A percentile compares a stretch with the other conserved stretches of the same genome.
Conservation (phyloP, 495 filamentous ascomycete genomes). For the Annulohypoxylon moriforme region DNA sequence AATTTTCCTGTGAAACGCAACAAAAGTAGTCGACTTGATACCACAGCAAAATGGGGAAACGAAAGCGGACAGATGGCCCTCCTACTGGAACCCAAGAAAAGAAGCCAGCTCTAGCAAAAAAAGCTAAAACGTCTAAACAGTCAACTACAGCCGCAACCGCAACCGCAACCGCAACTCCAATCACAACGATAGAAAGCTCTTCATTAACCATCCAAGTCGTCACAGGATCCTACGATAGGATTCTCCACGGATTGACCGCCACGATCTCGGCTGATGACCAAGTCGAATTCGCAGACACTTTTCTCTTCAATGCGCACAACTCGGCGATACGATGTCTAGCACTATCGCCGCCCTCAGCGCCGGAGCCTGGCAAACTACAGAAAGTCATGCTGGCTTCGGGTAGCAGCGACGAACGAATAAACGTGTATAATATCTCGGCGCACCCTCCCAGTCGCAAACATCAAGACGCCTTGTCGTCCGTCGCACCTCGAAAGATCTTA, state of each 20-base stretch:
- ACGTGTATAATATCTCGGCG: slow-evolving; percentile 90
- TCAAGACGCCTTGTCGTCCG: slow-evolving; percentile 64
- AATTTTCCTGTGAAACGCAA: slow-evolving; percentile 22
- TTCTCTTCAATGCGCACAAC: slow-evolving; percentile 93
- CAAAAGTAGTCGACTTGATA: slow-evolving; percentile 14
- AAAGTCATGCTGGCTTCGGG: slow-evolving; percentile 91
- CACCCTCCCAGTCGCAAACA: slow-evolving; percentile 65
- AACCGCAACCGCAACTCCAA: slow-evolving; percentile 36
- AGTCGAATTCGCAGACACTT: slow-evolving; percentile 87
- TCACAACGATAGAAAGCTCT: slow-evolving; percentile 36
- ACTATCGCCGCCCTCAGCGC: slow-evolving; percentile 79
- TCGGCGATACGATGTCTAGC: slow-evolving; percentile 92
- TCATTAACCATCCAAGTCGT: slow-evolving; percentile 82
- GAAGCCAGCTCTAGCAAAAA: slow-evolving; percentile 51
- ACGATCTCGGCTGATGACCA: slow-evolving; percentile 62
- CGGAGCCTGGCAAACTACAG: slow-evolving; percentile 64
- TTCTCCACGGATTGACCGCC: slow-evolving; percentile 90
- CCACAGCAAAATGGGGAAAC: slow-evolving; percentile 71
- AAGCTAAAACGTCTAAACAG: slow-evolving; percentile 50
- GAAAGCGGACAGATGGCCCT: slow-evolving; percentile 70
- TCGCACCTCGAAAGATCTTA: slow-evolving; percentile 74
- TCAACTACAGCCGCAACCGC: too few species aligned
- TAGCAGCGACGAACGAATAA: slow-evolving; percentile 91
- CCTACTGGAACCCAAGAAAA: slow-evolving; percentile 31
- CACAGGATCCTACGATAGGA: slow-evolving; percentile 93